These are phyloP conservation scores for Jamesozyma spencerorum DNA, from an alignment of 805 yeast species.

Conservation along the genomic window DNA sequence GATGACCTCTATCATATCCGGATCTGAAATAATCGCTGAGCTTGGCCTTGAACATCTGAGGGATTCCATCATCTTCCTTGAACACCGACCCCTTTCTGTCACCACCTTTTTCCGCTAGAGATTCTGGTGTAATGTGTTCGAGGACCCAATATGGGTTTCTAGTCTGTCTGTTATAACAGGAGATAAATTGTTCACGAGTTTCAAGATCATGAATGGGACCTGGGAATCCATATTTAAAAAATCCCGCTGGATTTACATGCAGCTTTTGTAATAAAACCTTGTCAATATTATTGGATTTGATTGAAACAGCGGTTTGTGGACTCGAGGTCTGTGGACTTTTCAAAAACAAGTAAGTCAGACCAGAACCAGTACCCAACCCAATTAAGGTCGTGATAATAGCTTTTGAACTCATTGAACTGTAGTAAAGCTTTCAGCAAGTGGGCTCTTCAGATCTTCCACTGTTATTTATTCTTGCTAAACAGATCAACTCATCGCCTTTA, in stretches of 20 bases:
- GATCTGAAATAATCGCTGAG: constrained; percentile 84
- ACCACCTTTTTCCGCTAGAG: constrained; percentile 46
- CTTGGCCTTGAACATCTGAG: constrained; percentile 63
- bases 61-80: constrained; percentile 78
- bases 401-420: constrained; percentile 3
- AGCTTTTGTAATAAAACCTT: neutral
- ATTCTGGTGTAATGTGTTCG: constrained; percentile 76
- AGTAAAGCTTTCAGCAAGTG: no score
- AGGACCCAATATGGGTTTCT: constrained; percentile 81
- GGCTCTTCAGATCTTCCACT: no score
- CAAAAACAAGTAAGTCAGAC: constrained; percentile 2
- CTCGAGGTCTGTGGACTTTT: neutral
- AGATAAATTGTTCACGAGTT: constrained; percentile 64
- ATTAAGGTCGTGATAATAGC: constrained; percentile 1
- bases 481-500: no score
- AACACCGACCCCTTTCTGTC: constrained; percentile 78
- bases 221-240: constrained; percentile 88
- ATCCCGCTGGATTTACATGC: constrained; percentile 48
- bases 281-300: neutral
- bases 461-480: no score
- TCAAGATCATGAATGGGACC: constrained; percentile 87
- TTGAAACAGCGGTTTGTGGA: neutral
- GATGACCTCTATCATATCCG: constrained; percentile 95
- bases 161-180: constrained; percentile 77
- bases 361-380: constrained; percentile 6